Evolutionary conservation across 2,329 filamentous ascomycete genomes (phyloP), one percentile per base, ranked within the genome.

Genomic region (Aurifilum marmelostoma): DNA sequence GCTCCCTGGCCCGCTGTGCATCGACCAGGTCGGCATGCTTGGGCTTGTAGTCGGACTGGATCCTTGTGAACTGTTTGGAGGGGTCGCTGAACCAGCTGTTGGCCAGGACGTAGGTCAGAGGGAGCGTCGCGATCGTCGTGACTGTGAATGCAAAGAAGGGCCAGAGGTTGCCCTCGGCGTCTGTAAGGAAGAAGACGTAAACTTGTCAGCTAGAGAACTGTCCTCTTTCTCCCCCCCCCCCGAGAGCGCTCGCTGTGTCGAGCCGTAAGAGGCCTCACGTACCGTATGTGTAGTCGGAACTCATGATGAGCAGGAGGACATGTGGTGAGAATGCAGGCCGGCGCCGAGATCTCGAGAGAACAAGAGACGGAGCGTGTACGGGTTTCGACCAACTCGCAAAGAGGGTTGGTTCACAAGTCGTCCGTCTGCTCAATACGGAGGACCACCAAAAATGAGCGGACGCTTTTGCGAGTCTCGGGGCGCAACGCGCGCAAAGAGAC

Each of bases 101-200:
- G 76, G 97, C 86, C 75, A 97, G 89, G 73, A 90, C 92, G 82
- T 97, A 97, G 76, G 95, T 97, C 76, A 97, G 87, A 71, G 95
- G 94, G 69, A 97, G 83, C 43, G 96, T 97, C 81, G 97, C 87
- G 74, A 99, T 89, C 77, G 91, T 90, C 72, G 91, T 89, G 76
- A 98, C 87, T 58, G 94, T 97, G 78, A 97, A 90, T 82, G 98
- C 91, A 85, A 99, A 99, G 88, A 97, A 97, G 74, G 97, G 96
- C 86, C 97, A 99, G 85, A 97, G 97, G 88, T 97, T 93, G 76
- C 94, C 94, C 88, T 96, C 89, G 79, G 97, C 92, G 87, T 99
- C 96, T 66, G 27, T 2, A 7, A 47, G 3, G 7, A 47, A 39
- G 37, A 34, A 34, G 8, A 4, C 18, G 6, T 47, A 39, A 3